These are phyloP conservation scores for Phlebopus sp. DNA, from an alignment of 1,284 basidiomycete genomes.

Conservation along the genomic window DNA sequence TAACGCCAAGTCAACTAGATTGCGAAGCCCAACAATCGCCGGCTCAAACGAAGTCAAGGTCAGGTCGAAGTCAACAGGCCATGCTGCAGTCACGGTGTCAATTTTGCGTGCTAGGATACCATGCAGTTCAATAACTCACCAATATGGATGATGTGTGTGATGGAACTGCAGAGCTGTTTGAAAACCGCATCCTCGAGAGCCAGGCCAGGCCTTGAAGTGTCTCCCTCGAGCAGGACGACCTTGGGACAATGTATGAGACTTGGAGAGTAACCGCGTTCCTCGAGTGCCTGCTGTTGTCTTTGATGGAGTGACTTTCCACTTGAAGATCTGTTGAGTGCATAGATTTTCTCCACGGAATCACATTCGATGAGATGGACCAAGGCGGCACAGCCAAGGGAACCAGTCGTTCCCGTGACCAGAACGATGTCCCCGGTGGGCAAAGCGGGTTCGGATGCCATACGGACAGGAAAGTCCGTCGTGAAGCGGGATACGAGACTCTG, in stretches of 20 bases:
- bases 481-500: not conserved
- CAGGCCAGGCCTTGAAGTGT: slow-evolving; percentile 14
- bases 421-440: slow-evolving; percentile 3
- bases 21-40: slow-evolving; percentile 34
- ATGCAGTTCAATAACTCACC: slow-evolving; percentile 16
- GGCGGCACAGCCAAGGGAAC: slow-evolving; percentile 11
- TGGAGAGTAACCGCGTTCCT: slow-evolving; percentile 15
- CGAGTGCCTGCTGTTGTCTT: slow-evolving; percentile 18
- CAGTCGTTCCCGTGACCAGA: slow-evolving; percentile 20
- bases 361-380: slow-evolving; percentile 1
- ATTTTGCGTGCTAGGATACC: not conserved
- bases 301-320: not conserved
- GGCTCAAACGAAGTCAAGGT: slow-evolving; percentile 36
- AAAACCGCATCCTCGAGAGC: not conserved
- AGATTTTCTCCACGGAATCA: slow-evolving; percentile 7
- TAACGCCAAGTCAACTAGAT: slow-evolving; percentile 39
- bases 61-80: slow-evolving; percentile 44
- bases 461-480: not conserved
- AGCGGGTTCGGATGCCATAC: not conserved
- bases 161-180: not conserved
- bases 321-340: slow-evolving; percentile 8
- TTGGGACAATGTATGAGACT: slow-evolving; percentile 1
- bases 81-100: slow-evolving; percentile 23
- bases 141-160: slow-evolving; percentile 35
- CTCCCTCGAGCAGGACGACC: slow-evolving; percentile 5